These are phyloP conservation scores for Dictyostelium brefeldianum DNA, from an alignment of 78 protist genomes.

Conservation along the genomic window DNA sequence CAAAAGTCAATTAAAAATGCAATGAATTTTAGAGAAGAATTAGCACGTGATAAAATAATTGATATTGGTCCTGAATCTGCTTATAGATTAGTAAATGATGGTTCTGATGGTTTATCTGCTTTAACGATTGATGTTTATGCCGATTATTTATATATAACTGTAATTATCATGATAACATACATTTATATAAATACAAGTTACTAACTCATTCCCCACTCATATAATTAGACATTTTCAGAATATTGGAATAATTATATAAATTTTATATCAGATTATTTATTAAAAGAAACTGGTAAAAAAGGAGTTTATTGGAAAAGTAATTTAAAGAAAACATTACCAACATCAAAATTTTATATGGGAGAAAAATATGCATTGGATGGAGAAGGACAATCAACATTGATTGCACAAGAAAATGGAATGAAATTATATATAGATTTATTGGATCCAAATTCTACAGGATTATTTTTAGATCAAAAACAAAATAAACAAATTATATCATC, in stretches of 20 bases:
- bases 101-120: slow-evolving; percentile 57
- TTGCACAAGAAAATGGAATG: slow-evolving; percentile 57
- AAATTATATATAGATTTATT: slow-evolving; percentile 17
- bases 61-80: slow-evolving; percentile 54
- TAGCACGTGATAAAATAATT: neutral
- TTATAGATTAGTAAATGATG: slow-evolving; percentile 51
- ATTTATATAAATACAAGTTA: too few species aligned
- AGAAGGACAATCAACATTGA: neutral
- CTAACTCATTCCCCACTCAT: too few species aligned
- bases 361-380: neutral
- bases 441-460: slow-evolving; percentile 35
- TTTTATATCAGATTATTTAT: slow-evolving; percentile 26
- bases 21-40: neutral
- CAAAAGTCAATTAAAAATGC: slow-evolving; percentile 19
- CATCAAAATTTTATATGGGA: slow-evolving; percentile 26
- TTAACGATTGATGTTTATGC: slow-evolving; percentile 34
- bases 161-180: neutral
- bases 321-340: neutral
- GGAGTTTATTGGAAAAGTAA: slow-evolving; percentile 60
- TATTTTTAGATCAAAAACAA: slow-evolving; percentile 37
- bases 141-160: slow-evolving; percentile 34
- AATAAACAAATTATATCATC: neutral
- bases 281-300: slow-evolving; percentile 43
- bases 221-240: slow-evolving; percentile 59
- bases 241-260: slow-evolving; percentile 21